Percentiles rank a stretch among this genome's conserved stretches.
Conservation (phyloP, 441 rosid species). For the Corymbia calophylla region DNA sequence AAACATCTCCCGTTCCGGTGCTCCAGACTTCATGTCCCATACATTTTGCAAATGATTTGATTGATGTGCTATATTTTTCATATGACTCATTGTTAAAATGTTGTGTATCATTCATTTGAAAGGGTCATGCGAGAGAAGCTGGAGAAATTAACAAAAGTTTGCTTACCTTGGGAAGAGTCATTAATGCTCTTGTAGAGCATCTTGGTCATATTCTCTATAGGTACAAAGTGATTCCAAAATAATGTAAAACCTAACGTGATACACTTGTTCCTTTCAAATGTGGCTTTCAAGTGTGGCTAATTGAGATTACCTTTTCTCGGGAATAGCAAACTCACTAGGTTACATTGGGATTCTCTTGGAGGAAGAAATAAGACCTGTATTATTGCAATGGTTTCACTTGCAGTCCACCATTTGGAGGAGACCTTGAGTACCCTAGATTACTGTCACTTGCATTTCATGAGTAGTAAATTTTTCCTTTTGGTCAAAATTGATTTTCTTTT, state of each 20-base stretch:
- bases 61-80: not conserved
- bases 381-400: slow-evolving; percentile 97
- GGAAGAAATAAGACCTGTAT: slow-evolving; percentile 98
- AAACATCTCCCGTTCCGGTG: slow-evolving; percentile 97
- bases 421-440: slow-evolving; percentile 89
- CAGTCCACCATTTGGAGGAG: slow-evolving; percentile 95
- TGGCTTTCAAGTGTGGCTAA: not conserved
- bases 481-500: not conserved
- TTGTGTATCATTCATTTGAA: not conserved
- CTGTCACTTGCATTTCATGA: not conserved
- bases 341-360: slow-evolving; percentile 96
- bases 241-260: not conserved
- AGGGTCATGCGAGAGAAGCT: slow-evolving; percentile 99
- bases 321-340: slow-evolving; percentile 96
- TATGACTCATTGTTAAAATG: not conserved
- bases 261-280: not conserved
- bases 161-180: slow-evolving; percentile 91
- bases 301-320: slow-evolving; percentile 22
- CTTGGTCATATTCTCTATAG: slow-evolving; percentile 96
- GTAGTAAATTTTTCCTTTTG: not conserved
- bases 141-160: slow-evolving; percentile 99
- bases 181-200: slow-evolving; percentile 97
- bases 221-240: slow-evolving; percentile 14
- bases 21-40: slow-evolving; percentile 66
- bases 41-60: not conserved